phyloP scores from a whole-genome alignment of 2,329 filamentous ascomycete genomes.

The Diaporthe citri region DNA sequence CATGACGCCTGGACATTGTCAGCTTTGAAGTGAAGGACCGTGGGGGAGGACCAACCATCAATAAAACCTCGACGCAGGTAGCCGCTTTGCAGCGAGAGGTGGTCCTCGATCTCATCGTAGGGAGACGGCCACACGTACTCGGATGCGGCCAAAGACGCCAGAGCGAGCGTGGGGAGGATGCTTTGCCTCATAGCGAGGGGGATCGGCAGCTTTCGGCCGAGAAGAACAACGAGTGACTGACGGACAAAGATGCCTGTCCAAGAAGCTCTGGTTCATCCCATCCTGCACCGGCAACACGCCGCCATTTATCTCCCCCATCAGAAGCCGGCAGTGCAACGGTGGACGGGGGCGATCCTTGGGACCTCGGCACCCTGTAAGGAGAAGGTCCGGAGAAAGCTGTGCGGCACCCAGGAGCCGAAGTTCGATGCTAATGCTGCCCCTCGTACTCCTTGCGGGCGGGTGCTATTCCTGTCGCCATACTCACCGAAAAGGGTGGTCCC shows the following conservation, averaged over 20 bases:
- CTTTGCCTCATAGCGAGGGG: slow-evolving; percentile 5
- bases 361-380: background rate
- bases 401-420: background rate
- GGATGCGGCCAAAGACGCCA: slow-evolving; percentile 3
- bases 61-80: slow-evolving; percentile 23
- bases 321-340: background rate
- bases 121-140: slow-evolving; percentile 23
- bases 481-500: background rate
- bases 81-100: slow-evolving; percentile 9
- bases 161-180: slow-evolving; percentile 17
- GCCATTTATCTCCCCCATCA: slow-evolving; percentile 6
- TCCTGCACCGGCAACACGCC: background rate
- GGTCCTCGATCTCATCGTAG: slow-evolving; percentile 20
- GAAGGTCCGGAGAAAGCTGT: background rate
- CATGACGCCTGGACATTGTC: background rate
- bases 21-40: background rate
- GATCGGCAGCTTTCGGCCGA: slow-evolving; percentile 1
- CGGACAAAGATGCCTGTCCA: background rate
- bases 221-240: slow-evolving; percentile 2
- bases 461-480: slow-evolving; percentile 9
- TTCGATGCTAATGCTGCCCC: background rate
- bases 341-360: background rate
- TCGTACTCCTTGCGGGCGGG: background rate
- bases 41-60: background rate
- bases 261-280: background rate